Base-by-base conservation (phyloP, 2,329 filamentous ascomycete genomes). In the Epichloe typhina region DNA sequence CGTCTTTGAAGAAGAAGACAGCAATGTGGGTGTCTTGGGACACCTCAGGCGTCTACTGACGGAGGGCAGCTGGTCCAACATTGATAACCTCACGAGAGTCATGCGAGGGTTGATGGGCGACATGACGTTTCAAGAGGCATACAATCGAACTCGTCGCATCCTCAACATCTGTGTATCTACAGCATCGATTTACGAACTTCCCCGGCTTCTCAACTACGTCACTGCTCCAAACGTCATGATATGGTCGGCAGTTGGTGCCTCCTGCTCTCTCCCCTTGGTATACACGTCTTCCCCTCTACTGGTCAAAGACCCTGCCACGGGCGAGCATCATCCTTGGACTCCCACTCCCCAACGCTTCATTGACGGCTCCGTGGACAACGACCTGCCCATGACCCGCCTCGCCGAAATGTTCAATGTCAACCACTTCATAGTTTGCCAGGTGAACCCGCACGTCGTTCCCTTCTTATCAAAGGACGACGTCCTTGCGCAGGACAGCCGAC, bases 341-440 rank as follows among this genome's bases (percentile, higher is more conserved):
- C 86, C 88, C 13, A 84, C 84, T 3, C 84, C 87, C 31, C 86
- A 89, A 62, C 80, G 81, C 56, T 96, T 88, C 79, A 95, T 97
- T 48, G 91, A 97, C 63, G 91, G 91, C 1, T 96, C 90, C 1
- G 88, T 97, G 21, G 89, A 96, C 63, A 93, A 93, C 53, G 91
- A 97, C 64, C 72, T 97, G 3, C 91, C 91, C 2, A 95, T 95
- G 81, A 88, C 84, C 19, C 80, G 88, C 2, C 73, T 97, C 15
- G 83, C 89, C 1, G 89, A 95, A 62, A 90, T 96, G 85, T 95
- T 96, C 72, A 95, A 96, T 61, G 90, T 96, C 63, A 96, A 96
- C 61, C 91, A 96, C 64, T 96, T 96, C 62, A 96, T 97, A 57
- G 91, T 96, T 17, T 95, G 89, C 0, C 91, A 97, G 64, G 89